Base-by-base conservation (phyloP, 257 asterid genomes). In the Nemophila menziesii region DNA sequence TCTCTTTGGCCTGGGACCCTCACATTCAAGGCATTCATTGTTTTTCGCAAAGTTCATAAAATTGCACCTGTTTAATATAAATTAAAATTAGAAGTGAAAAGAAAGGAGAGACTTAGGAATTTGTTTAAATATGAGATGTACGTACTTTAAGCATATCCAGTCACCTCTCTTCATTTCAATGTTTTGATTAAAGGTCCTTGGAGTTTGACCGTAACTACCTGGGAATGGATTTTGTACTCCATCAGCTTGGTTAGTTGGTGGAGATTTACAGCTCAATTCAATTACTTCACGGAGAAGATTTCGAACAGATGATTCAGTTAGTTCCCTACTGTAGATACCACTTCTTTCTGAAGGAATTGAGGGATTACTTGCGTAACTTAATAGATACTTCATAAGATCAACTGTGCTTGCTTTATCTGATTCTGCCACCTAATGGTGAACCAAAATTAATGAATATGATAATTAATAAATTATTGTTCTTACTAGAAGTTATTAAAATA, bases 11-110 rank as follows among this genome's bases (percentile, higher is more conserved):
- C 85, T 70, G 44, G 73, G 33, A 56, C 71, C 95, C 74, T 84
- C 95, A 55, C 98, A 89, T 68, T 89, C 98, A 15, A 80, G 93
- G 68, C 98, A 89, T 58, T 77, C 65, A 37, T 51, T 33, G 42
- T 89, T 89, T 75, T 79, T 84, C 10, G 98, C 98, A 22, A 89
- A 89, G 74, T 89, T 89, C 95, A 89, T 89, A 52, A 84, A 89
- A 52, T 60, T 66, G 67, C 98, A 89, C 84, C 98, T 89, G 82
- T 58, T 62, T 54, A 57, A 63, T 24, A 58, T 3, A 22, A 37
- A 51, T 46, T 26, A 44, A 44, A 36, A 40, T n/a, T 20, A 8
- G 24, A 19, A 33, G 20, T 27, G 39, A 49, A 11, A 17, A 18
- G 38, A 27, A 37, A 16, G 14, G 3, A 4, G 4, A 15, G 22